A percentile compares a stretch with the other conserved stretches of the same genome.
phyloP scores from a whole-genome alignment of 805 yeast genomes.

The Yamadazyma scolyti region DNA sequence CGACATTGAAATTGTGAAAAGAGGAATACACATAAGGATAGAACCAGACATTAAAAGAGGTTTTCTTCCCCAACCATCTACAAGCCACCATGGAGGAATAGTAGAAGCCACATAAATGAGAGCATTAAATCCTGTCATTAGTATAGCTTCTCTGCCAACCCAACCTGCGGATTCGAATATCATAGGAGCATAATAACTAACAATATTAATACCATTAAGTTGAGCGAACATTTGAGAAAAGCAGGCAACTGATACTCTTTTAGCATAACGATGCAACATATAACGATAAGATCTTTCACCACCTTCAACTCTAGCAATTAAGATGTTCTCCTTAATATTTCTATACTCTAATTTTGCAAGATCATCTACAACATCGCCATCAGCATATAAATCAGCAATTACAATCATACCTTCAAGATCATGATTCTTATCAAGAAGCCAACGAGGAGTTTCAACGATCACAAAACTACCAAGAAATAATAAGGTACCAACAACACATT shows the following conservation, averaged over 20 bases:
- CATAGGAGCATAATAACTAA: conserved; percentile 89
- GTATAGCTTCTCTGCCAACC: conserved; percentile 80
- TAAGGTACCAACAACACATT: conserved; percentile 34
- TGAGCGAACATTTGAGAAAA: conserved; percentile 91
- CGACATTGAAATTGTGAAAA: conserved; percentile 60
- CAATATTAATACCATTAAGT: conserved; percentile 88
- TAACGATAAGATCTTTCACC: conserved; percentile 66
- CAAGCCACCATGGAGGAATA: conserved; percentile 86
- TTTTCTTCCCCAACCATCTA: conserved; percentile 88
- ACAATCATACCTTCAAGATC: conserved; percentile 78
- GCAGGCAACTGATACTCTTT: conserved; percentile 82
- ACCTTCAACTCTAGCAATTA: conserved; percentile 77
- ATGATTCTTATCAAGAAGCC: conserved; percentile 47
- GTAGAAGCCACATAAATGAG: conserved; percentile 50
- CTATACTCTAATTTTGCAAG: conserved; percentile 70
- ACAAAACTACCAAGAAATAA: conserved; percentile 36
- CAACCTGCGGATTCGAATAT: conserved; percentile 96
- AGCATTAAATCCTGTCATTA: conserved; percentile 78
- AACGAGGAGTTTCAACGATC: conserved; percentile 46
- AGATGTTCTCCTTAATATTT: conserved; percentile 75
- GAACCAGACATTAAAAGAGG: conserved; percentile 82
- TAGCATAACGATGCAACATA: conserved; percentile 72
- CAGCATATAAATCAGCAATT: conserved; percentile 76
- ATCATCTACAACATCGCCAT: conserved; percentile 69
- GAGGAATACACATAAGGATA: conserved; percentile 69